phyloP scores from a whole-genome alignment of 192 early-diverging fungal genomes.

The Coemansia sp. region DNA sequence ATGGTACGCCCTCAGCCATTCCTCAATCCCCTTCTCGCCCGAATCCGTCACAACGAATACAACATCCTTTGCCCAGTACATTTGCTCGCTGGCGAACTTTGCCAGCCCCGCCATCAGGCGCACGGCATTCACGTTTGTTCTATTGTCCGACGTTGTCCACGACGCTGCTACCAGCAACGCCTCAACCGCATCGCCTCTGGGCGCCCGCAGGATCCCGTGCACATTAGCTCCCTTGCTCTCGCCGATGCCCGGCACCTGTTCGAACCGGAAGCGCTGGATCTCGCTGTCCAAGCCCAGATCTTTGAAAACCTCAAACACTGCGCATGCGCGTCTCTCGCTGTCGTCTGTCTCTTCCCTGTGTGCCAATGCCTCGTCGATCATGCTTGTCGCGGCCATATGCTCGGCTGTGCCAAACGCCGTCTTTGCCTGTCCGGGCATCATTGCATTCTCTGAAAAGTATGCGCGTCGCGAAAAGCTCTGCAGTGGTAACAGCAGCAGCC shows the following conservation, averaged over 20 bases:
- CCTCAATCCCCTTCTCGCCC: conserved; percentile 71
- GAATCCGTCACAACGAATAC: conserved; percentile 84
- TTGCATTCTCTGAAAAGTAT: conserved; percentile 78
- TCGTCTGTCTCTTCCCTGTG: not conserved
- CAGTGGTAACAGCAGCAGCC: conserved; percentile 66
- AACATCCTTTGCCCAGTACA: conserved; percentile 92
- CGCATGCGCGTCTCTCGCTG: conserved; percentile 10
- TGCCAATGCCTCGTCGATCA: conserved; percentile 16
- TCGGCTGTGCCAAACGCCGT: conserved; percentile 25
- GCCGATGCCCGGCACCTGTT: conserved; percentile 31
- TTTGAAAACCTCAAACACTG: conserved; percentile 19
- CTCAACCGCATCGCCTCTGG: conserved; percentile 86
- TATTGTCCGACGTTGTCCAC: conserved; percentile 66
- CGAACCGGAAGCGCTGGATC: conserved; percentile 30
- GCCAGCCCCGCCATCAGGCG: conserved; percentile 45
- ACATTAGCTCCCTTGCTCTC: conserved; percentile 64
- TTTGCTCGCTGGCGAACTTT: conserved; percentile 54
- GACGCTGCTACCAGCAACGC: conserved; percentile 82
- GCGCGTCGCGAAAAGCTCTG: conserved; percentile 61
- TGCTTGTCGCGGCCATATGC: conserved; percentile 29
- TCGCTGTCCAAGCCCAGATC: conserved; percentile 45
- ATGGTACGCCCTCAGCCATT: conserved; percentile 91
- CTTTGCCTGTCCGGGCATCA: conserved; percentile 68
- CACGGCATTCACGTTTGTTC: conserved; percentile 35
- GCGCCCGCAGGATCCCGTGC: conserved; percentile 78